Percentiles rank a stretch among this genome's conserved stretches.
These are phyloP conservation scores for Diaporthe sp. DNA, from an alignment of 2,329 filamentous ascomycete genomes.

Conservation along the genomic window DNA sequence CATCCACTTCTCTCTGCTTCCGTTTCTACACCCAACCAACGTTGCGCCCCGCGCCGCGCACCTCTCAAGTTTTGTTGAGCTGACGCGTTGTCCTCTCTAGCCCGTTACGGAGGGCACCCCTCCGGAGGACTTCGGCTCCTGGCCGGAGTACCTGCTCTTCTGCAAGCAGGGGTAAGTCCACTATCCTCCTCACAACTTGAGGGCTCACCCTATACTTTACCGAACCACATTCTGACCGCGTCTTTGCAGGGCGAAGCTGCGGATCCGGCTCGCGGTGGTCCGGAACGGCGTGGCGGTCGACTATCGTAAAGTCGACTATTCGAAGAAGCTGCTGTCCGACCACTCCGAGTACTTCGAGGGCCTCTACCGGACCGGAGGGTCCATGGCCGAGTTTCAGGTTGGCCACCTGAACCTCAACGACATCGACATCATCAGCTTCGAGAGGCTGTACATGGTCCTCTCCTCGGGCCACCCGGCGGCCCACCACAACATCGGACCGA, in stretches of 20 bases:
- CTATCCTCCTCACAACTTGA: not conserved
- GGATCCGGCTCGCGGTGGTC: slow-evolving; percentile 10
- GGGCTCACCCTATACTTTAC: not conserved
- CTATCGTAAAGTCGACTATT: not conserved
- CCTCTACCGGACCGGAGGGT: not conserved
- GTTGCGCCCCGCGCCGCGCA: not conserved
- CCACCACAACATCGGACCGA: slow-evolving; percentile 1
- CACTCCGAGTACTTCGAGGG: slow-evolving; percentile 23
- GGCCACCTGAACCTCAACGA: slow-evolving; percentile 15
- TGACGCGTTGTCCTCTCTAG: slow-evolving; percentile 15
- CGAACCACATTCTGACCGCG: not conserved
- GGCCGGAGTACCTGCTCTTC: slow-evolving; percentile 22
- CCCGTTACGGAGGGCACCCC: slow-evolving; percentile 3
- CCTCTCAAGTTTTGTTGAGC: not conserved
- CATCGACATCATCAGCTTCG: slow-evolving; percentile 13
- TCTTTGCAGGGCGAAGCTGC: slow-evolving; percentile 1
- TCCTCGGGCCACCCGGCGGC: not conserved
- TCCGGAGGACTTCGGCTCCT: slow-evolving; percentile 5
- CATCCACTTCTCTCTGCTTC: not conserved
- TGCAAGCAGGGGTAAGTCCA: slow-evolving; percentile 32
- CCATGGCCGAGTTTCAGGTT: not conserved
- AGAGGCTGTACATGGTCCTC: slow-evolving; percentile 12
- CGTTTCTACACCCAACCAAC: not conserved
- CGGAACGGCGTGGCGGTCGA: not conserved
- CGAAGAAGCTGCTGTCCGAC: slow-evolving; percentile 31